Evolutionary conservation across 805 yeast genomes (phyloP).

Genomic region (Schwanniomyces polymorphus): DNA sequence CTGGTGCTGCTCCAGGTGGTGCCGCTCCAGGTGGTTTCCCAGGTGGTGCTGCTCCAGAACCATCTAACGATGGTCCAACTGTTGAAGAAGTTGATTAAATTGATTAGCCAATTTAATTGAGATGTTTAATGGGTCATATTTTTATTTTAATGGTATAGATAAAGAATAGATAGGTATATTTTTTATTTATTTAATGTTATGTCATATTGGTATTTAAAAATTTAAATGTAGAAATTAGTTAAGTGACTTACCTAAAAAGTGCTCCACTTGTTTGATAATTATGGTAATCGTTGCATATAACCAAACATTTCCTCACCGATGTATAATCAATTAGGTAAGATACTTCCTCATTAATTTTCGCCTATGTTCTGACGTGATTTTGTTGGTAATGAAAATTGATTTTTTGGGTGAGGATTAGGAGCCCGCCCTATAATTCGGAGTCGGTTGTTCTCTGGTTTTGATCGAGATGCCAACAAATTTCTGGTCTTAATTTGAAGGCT

Average conservation of each 20-base stretch:
- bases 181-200: slow-evolving; percentile 6
- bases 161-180: slow-evolving; percentile 5
- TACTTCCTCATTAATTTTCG: background rate
- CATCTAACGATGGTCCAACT: slow-evolving; percentile 37
- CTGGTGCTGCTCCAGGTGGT: slow-evolving; percentile 29
- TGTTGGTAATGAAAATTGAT: too few relatives aligned
- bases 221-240: background rate
- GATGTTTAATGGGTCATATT: slow-evolving; percentile 2
- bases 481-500: background rate
- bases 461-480: background rate
- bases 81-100: slow-evolving; percentile 42
- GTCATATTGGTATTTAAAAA: background rate
- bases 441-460: background rate
- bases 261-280: too few relatives aligned
- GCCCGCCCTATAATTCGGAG: too few relatives aligned
- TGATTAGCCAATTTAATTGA: background rate
- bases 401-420: too few relatives aligned
- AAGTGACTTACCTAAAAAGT: background rate
- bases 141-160: slow-evolving; percentile 3
- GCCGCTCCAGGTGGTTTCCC: slow-evolving; percentile 35
- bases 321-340: background rate
- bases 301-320: background rate
- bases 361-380: background rate
- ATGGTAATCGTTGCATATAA: background rate
- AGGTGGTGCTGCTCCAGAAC: slow-evolving; percentile 32